Evolutionary conservation across 140 eudicot genomes (phyloP), one percentile per base, ranked within the genome.

Genomic region (Ambrosia hybrid): DNA sequence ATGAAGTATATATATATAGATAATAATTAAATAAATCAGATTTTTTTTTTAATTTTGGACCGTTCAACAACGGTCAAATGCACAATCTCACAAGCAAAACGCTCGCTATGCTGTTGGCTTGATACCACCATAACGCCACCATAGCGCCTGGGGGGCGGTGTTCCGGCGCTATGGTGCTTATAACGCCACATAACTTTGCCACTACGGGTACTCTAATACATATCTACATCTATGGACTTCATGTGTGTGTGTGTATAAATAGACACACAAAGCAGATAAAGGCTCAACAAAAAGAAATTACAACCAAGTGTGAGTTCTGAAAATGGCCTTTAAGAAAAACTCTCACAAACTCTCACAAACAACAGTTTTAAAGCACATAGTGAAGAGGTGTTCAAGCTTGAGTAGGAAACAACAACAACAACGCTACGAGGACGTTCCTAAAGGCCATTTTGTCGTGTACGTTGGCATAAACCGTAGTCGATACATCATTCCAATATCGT

Each of bases 401-500:
- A 83, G 83, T 13, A 85, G 59, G 16, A 82, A 85, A 56, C 86
- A 82, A 3, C 70, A 61, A 11, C 81, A 83, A 16, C 73, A 48
- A 21, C 26, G 26, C 46, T 48, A 71, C 39, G 82, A 82, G 1
- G 87, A 84, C 17, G 94, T 87, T 5, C 94, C 90, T 8, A 87
- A 84, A 53, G 94, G 94, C 37, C 94, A 84, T 73, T 84, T 87
- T 67, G 92, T 78, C 8, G 87, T 87, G 52, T 87, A 87, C 15
- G 92, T 87, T 6, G 92, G 92, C 15, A 72, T 67, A 57, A 79
- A 82, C 57, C 82, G 88, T 7, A 84, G 78, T 34, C 77, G 93
- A 59, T 79, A 81, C 62, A 51, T 87, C 56, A 79, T 87, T 15
- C 89, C 89, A 0, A 84, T 87, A 59, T 71, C 87, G 0, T 82